These are phyloP conservation scores for Trypanosoma boissoni DNA, from an alignment of 208 protist species.

Conservation along the genomic window DNA sequence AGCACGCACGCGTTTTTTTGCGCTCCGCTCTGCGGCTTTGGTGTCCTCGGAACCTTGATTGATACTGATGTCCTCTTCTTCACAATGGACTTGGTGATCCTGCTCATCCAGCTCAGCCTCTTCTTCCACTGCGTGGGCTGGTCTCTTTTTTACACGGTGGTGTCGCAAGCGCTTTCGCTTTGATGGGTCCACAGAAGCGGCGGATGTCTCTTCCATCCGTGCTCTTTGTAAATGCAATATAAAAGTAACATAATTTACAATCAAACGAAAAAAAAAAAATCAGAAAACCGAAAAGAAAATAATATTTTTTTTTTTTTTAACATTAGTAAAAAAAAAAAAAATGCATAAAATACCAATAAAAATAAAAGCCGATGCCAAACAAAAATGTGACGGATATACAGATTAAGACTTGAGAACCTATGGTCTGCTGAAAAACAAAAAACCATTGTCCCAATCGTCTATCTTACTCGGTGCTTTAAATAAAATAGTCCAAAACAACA, in stretches of 20 bases:
- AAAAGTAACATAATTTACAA: neutral
- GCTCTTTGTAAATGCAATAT: neutral
- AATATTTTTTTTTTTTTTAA: slow-evolving; percentile 2
- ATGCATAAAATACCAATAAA: neutral
- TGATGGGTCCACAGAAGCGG: neutral
- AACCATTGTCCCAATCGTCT: too few species aligned
- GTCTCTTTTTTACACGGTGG: slow-evolving; percentile 48
- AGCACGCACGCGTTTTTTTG: slow-evolving; percentile 4
- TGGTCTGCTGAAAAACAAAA: too few species aligned
- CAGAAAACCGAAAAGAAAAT: neutral
- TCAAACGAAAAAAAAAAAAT: neutral
- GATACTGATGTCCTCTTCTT: slow-evolving; percentile 1
- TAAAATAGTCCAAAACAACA: neutral
- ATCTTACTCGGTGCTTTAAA: neutral
- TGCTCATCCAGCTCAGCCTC: slow-evolving; percentile 5
- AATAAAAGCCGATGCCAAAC: too few species aligned
- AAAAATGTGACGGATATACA: too few species aligned
- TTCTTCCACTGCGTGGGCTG: slow-evolving; percentile 13
- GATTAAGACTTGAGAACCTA: too few species aligned
- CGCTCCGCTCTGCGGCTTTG: neutral
- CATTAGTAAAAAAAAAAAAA: neutral
- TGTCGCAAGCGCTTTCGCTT: slow-evolving; percentile 55
- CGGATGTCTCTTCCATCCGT: neutral
- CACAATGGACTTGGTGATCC: slow-evolving; percentile 7
- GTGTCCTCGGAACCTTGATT: neutral